Evolutionary conservation across 768 basidiomycete species (phyloP), one percentile per base, ranked within the genome.

Genomic region (Rhodotorula diobovata): DNA sequence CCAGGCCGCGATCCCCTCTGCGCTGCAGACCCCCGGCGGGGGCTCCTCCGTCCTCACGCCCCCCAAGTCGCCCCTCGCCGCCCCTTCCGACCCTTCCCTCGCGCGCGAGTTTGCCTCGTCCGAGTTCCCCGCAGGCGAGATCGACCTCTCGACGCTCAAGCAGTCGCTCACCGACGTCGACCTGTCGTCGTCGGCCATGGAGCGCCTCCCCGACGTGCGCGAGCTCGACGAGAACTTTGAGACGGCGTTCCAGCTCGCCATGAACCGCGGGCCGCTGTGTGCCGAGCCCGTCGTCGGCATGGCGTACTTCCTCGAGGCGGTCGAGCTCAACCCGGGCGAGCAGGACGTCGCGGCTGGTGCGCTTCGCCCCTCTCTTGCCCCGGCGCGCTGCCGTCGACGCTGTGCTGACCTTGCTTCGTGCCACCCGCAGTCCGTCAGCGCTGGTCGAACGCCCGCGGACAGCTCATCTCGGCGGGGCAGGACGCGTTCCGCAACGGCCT

Each of bases 231-330:
- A 87, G 65, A 85, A 89, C 73, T 84, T 98, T 41, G 93, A 97
- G 79, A 89, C 89, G 9, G 95, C 94, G 4, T 99, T 99, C 81
- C 94, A 96, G 81, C 85, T 98, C 58, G 94, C 93, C 1, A 89
- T 89, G 3, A 89, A 93, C 79, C 92, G 94, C 80, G 96, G 96
- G 0, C 95, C 96, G 21, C 81, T 99, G 30, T 98, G 96, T 76
- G 89, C 89, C 14, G 96, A 99, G 80, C 96, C 96, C 4, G 87
- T 97, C 15, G 89, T 94, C 74, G 95, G 95, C 0, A 82, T 99
- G 82, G 91, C 88, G 0, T 98, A 89, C 81, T 90, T 95, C 70
- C 85, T 97, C 2, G 93, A 97, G 79, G 83, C 82, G 37, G 81
- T 97, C 28, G 83, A 85, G 23, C 82, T 91, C 32, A 86, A 92